Evolutionary conservation across 108 stramenopile genomes (phyloP).

Genomic region (Chaetoceros tenuissimus): DNA sequence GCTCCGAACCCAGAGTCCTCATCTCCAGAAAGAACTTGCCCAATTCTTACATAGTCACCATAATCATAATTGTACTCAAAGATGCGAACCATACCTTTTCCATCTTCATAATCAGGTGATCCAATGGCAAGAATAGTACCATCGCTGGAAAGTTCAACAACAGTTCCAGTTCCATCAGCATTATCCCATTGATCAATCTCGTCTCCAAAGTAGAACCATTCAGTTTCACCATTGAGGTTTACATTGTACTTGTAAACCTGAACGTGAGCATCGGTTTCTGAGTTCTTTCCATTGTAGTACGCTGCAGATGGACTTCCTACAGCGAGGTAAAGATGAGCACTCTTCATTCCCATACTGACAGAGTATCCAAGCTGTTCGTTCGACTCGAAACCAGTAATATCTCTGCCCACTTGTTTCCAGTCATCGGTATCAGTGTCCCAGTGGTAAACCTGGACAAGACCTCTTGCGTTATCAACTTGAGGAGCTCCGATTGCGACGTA

Average conservation of each 20-base stretch:
- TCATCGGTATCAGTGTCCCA: not conserved
- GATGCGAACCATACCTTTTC: not conserved
- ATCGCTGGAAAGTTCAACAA: not conserved
- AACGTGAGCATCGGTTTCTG: not conserved
- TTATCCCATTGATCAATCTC: not conserved
- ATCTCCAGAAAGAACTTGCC: not conserved
- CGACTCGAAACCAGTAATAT: not conserved
- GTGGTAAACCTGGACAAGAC: not conserved
- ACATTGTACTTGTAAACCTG: not conserved
- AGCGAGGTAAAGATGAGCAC: not conserved
- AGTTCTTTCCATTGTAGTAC: not conserved
- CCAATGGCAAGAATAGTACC: not conserved
- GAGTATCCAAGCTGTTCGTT: not conserved
- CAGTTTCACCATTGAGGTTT: not conserved
- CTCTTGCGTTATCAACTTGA: not conserved
- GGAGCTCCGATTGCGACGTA: not conserved
- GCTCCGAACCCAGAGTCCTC: not conserved
- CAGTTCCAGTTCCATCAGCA: not conserved
- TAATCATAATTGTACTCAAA: not conserved
- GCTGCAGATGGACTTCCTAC: not conserved
- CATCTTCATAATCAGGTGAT: not conserved
- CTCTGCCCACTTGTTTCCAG: not conserved
- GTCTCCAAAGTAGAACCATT: not conserved
- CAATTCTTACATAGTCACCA: not conserved
- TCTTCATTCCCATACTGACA: not conserved